Evolutionary conservation across 2,329 filamentous ascomycete species (phyloP).

Genomic region (Colletotrichum liaoningense): DNA sequence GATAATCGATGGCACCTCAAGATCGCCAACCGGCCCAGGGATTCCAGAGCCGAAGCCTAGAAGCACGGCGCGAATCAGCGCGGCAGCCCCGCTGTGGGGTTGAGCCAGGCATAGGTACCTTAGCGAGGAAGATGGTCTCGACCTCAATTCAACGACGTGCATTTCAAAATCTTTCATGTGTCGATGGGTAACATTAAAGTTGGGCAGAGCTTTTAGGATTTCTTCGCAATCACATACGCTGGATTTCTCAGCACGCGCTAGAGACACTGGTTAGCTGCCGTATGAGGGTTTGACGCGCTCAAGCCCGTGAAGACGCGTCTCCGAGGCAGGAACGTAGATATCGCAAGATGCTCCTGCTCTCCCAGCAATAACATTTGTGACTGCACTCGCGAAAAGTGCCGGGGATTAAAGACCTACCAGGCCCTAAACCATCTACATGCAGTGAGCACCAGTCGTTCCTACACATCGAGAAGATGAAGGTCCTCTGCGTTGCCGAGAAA

Average conservation of each 20-base stretch:
- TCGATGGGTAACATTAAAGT: background rate
- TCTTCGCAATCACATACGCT: background rate
- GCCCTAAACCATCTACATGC: background rate
- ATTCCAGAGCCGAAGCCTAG: background rate
- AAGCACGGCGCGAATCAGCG: conserved; percentile 12
- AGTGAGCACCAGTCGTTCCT: background rate
- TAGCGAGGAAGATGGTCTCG: background rate
- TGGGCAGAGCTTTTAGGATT: background rate
- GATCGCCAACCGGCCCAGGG: conserved; percentile 1
- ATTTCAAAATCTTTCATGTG: conserved; percentile 22
- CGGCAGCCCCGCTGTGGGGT: conserved; percentile 32
- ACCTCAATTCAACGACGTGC: conserved; percentile 8
- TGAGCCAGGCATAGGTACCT: background rate
- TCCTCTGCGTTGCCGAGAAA: conserved; percentile 72
- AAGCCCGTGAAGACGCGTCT: conserved; percentile 9
- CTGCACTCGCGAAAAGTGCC: background rate
- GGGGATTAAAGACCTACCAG: background rate
- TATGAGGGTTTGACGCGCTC: conserved; percentile 1
- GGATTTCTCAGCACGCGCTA: background rate
- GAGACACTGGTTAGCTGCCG: background rate
- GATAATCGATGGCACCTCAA: background rate
- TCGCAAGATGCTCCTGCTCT: conserved; percentile 9
- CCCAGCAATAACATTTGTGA: conserved; percentile 1
- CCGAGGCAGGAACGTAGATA: background rate
- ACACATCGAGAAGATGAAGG: conserved; percentile 56